Percentiles rank a stretch among this genome's conserved stretches.
phyloP scores from a whole-genome alignment of 768 basidiomycete genomes.

The Lentinula sp. region DNA sequence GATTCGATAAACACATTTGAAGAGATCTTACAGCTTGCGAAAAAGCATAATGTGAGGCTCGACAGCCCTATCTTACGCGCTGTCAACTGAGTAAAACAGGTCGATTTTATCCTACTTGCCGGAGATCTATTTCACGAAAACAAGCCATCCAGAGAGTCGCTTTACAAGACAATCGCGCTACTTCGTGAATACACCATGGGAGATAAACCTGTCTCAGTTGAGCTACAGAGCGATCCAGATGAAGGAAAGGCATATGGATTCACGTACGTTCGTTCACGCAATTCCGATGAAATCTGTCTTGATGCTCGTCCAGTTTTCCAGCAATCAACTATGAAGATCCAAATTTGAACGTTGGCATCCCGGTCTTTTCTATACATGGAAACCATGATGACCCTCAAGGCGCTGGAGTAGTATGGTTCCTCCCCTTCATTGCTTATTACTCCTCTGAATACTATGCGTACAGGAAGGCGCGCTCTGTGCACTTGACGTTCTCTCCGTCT shows the following conservation, averaged over 20 bases:
- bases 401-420: slow-evolving; percentile 70
- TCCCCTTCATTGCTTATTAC: neutral
- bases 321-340: slow-evolving; percentile 96
- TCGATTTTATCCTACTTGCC: slow-evolving; percentile 91
- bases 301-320: slow-evolving; percentile 64
- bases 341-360: slow-evolving; percentile 93
- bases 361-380: slow-evolving; percentile 98
- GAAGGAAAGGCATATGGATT: slow-evolving; percentile 85
- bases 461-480: slow-evolving; percentile 95
- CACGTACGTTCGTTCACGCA: slow-evolving; percentile 46
- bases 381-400: slow-evolving; percentile 99
- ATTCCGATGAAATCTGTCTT: neutral
- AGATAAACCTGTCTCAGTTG: slow-evolving; percentile 83
- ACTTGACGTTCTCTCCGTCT: slow-evolving; percentile 89
- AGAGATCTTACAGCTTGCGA: slow-evolving; percentile 88
- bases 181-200: slow-evolving; percentile 88
- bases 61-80: neutral
- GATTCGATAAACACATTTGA: slow-evolving; percentile 94
- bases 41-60: slow-evolving; percentile 72
- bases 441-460: neutral
- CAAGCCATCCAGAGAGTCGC: slow-evolving; percentile 82
- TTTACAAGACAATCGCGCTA: slow-evolving; percentile 86
- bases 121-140: slow-evolving; percentile 99
- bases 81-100: slow-evolving; percentile 38
- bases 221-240: slow-evolving; percentile 87